These are phyloP conservation scores for Scutellaria baicalensis DNA, from an alignment of 257 asterid genomes.

Conservation along the genomic window DNA sequence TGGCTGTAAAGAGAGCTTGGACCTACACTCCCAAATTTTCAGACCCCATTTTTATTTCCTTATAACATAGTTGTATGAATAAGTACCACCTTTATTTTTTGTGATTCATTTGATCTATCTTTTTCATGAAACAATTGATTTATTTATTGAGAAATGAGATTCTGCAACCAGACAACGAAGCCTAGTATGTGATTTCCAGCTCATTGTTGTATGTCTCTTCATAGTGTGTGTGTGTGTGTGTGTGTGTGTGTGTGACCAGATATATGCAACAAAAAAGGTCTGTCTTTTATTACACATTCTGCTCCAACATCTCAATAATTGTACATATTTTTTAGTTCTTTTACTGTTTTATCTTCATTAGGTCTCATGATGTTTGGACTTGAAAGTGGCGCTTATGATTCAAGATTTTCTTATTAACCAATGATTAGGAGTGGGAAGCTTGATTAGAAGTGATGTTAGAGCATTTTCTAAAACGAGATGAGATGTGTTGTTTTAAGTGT, in stretches of 20 bases:
- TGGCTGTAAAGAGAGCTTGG: constrained; percentile 12
- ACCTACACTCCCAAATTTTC: constrained; percentile 14
- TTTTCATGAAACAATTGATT: neutral
- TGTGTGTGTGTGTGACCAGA: constrained; percentile 11
- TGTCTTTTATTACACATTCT: neutral
- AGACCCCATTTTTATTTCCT: neutral
- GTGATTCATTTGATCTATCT: neutral
- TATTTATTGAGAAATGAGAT: neutral
- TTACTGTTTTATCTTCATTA: neutral
- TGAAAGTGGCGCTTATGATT: no score
- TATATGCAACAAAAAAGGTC: neutral
- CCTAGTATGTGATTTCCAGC: constrained; percentile 13
- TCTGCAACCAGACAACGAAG: neutral
- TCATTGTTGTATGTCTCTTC: constrained; percentile 2
- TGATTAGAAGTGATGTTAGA: neutral
- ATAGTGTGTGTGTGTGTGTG: neutral
- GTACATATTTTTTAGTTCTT: neutral
- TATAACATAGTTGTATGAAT: neutral
- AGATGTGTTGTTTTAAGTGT: neutral
- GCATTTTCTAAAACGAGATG: neutral
- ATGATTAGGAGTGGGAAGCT: neutral
- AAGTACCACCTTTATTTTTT: constrained; percentile 1
- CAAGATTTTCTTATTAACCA: neutral
- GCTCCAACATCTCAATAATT: constrained; percentile 6
- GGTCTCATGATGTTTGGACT: no score